Percentiles rank a stretch among this genome's conserved stretches.
Conservation (phyloP, 2,329 filamentous ascomycete species). For the Biscogniauxia mediterranea region DNA sequence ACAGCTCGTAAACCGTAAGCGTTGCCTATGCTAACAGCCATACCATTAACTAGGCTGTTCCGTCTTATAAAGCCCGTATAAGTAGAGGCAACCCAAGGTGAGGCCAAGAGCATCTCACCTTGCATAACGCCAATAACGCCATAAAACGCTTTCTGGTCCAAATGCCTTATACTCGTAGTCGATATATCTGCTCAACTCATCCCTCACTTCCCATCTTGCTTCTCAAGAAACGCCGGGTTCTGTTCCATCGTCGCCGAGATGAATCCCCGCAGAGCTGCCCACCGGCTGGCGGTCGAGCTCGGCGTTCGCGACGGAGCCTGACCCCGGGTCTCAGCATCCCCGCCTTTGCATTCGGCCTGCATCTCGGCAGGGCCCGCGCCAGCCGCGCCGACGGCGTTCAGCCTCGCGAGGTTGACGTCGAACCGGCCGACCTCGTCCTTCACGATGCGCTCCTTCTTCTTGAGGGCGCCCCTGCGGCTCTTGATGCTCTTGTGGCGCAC, state of each 20-base stretch:
- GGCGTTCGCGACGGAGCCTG: slow-evolving; percentile 17
- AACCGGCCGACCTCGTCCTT: slow-evolving; percentile 81
- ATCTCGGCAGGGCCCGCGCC: slow-evolving; percentile 4
- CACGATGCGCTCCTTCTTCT: slow-evolving; percentile 78
- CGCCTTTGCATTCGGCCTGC: slow-evolving; percentile 5
- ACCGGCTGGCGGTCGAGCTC: slow-evolving; percentile 56
- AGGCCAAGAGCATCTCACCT: background rate
- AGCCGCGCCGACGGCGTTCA: slow-evolving; percentile 48
- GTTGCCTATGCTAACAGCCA: background rate
- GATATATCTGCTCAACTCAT: background rate
- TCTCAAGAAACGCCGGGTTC: slow-evolving; percentile 67
- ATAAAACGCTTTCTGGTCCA: background rate
- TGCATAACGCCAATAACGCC: background rate
- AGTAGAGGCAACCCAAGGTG: background rate
- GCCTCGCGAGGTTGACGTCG: slow-evolving; percentile 74
- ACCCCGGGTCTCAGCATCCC: slow-evolving; percentile 17
- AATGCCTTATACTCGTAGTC: background rate
- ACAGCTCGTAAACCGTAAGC: no score
- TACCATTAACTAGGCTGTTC: background rate
- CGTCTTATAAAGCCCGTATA: background rate
- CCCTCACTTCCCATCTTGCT: slow-evolving; percentile 23
- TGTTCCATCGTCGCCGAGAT: slow-evolving; percentile 88
- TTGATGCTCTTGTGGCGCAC: slow-evolving; percentile 73
- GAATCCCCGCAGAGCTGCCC: slow-evolving; percentile 79
- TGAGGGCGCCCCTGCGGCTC: slow-evolving; percentile 75